Base-by-base conservation (phyloP, 352 stramenopile genomes). In the Phytophthora capsici region DNA sequence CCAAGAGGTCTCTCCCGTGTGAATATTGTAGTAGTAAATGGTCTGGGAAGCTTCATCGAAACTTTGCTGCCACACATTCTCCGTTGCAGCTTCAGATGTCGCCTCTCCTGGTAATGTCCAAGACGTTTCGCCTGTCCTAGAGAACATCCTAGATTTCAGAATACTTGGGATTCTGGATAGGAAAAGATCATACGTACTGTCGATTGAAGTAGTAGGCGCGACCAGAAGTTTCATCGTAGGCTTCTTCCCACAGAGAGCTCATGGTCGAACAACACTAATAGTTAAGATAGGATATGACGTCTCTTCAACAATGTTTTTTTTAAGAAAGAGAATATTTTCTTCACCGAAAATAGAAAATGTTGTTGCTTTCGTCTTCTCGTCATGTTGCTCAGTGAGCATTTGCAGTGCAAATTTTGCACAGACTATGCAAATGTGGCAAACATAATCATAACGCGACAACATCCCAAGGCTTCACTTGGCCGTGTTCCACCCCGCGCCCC, bases 1-100 rank as follows among this genome's bases (percentile, higher is more conserved):
- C 85, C 83, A 93, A 17, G 81, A 83, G 2, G 81, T 89, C 50
- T 91, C 82, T 13, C 82, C 81, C 5, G 85, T 91, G 50, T 75
- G 54, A 5, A 77, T 57, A 47, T 93, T 84, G 69, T 89, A 89
- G 71, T 90, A 93, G 49, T 90, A 93, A 4, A 58, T 61, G 4
- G 65, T 84, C 46, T 91, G 79, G 9, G 85, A 90, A n/a, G 67
- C 68, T 44, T 91, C 75, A 44, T 93, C 85, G 30, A 89, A 88
- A 14, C 76, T 75, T 45, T 90, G 71, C 16, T 77, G 64, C 85
- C 85, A 93, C 10, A n/a, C 61, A 66, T 41, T 76, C 6, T 38
- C 41, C 22, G 20, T 25, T 26, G 52, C 10, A 19, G 40, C 40
- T 44, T 75, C 63, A 17, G 54, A 54, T 25, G 70, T 68, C 1